phyloP scores from a whole-genome alignment of 257 asterid genomes.

The Orobanche coerulescens region DNA sequence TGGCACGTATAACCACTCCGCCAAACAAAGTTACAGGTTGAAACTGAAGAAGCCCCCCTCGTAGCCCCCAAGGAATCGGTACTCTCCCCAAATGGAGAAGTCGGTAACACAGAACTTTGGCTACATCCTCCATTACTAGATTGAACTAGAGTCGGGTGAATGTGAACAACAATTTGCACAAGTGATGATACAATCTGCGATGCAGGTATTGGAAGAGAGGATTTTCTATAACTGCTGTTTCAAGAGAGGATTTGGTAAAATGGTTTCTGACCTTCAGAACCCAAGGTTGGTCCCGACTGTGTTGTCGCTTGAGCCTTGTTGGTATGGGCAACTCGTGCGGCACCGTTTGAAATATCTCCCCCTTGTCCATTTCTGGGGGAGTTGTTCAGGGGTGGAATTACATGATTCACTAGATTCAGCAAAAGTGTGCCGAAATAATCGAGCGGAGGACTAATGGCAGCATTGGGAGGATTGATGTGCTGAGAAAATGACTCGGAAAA shows the following conservation, averaged over 20 bases:
- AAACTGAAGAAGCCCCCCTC: too few relatives aligned
- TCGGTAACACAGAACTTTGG: conserved; percentile 77
- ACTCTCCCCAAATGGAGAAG: too few relatives aligned
- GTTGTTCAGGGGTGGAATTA: conserved; percentile 73
- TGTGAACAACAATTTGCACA: conserved; percentile 90
- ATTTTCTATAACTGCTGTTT: conserved; percentile 94
- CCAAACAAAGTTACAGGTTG: too few relatives aligned
- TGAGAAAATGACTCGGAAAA: conserved; percentile 95
- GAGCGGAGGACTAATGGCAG: conserved; percentile 72
- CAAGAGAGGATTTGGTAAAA: conserved; percentile 93
- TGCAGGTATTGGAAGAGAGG: conserved; percentile 80
- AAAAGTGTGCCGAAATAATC: conserved; percentile 89
- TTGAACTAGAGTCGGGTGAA: too few relatives aligned
- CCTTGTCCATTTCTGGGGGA: conserved; percentile 47
- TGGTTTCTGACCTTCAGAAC: conserved; percentile 72
- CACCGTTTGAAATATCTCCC: conserved; percentile 56
- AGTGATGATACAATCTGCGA: conserved; percentile 77
- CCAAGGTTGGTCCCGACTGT: too few relatives aligned
- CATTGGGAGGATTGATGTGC: conserved; percentile 69
- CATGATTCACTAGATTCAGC: conserved; percentile 80
- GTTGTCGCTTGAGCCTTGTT: conserved; percentile 32
- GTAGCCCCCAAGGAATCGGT: too few relatives aligned
- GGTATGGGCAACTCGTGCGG: too few relatives aligned
- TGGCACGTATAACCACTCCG: conserved; percentile 95
- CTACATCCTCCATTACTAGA: conserved; percentile 63